Base-by-base conservation (phyloP, 73 alveolate genomes). In the Halteria grandinella region DNA sequence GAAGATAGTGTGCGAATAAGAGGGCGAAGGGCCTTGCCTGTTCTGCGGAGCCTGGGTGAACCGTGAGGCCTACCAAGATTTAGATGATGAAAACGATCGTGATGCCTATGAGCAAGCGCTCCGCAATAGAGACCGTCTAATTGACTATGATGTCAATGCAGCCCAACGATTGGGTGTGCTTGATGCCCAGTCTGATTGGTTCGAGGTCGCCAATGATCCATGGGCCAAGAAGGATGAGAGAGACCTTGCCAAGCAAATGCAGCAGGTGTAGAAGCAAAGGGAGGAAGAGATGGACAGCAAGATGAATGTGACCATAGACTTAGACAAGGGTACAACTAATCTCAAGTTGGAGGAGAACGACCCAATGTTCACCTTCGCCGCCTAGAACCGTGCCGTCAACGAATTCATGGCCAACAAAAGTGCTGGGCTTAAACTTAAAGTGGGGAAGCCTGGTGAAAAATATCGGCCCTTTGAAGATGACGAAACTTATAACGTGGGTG, bases 11-110 rank as follows among this genome's bases (percentile, higher is more conserved):
- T 93, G 99, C 54, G 83, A 82, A 55, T 81, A 79, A 71, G 99
- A 95, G 66, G 98, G 98, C 4, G 97, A 88, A 60, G 95, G 96
- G 41, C 92, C 93, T 32, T 95, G 99, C 75, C 79, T 95, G 44
- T 69, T 74, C 83, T 95, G 98, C 71, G 99, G 98, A 50, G 87
- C 86, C 7, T 88, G 85, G 81, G 87, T 52, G 17, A 95, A 87
- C 34, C 37, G 77, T 12, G 69, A 80, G 41, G 79, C 86, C 25
- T 37, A 74, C 33, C 51, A 69, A 45, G 82, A 79, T 49, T 28
- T 44, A 5, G 60, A 57, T 8, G 79, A 69, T 27, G 47, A 36
- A 11, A 5, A 7, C 47, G 79, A 75, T 21, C 66, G 15, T 1
- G 89, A 81, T 52, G 69, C 14, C 18, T 69, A 55, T 40, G 85